Conservation (phyloP, 352 stramenopile species). For the Plasmopara muralis region DNA sequence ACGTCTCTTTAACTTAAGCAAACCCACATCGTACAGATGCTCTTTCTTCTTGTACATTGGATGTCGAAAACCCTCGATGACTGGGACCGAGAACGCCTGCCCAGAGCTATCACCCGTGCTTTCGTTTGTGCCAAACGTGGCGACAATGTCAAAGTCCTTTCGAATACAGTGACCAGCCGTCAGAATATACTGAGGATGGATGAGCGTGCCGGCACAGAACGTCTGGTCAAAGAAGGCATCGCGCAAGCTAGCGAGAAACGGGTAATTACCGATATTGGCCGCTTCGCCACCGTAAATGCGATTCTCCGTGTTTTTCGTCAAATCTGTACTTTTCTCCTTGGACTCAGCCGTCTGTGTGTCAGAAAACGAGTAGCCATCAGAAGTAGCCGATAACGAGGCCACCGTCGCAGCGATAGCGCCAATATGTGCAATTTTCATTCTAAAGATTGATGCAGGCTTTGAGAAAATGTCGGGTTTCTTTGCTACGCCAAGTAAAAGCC, state of each 20-base stretch:
- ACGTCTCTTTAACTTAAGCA: slow-evolving; percentile 47
- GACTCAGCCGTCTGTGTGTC: slow-evolving; percentile 1
- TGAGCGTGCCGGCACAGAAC: slow-evolving; percentile 54
- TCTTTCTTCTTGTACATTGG: slow-evolving; percentile 25
- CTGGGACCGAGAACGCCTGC: neutral
- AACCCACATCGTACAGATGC: slow-evolving; percentile 39
- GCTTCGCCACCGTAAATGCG: slow-evolving; percentile 18
- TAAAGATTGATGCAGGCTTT: neutral
- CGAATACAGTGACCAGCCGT: slow-evolving; percentile 68
- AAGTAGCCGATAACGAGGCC: slow-evolving; percentile 4
- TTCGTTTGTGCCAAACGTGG: slow-evolving; percentile 20
- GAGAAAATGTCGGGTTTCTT: neutral
- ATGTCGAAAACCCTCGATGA: slow-evolving; percentile 20
- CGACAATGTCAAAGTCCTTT: slow-evolving; percentile 18
- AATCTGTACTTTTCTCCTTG: slow-evolving; percentile 8
- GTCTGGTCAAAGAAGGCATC: slow-evolving; percentile 25
- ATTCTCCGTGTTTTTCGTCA: slow-evolving; percentile 20
- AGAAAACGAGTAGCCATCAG: slow-evolving; percentile 18
- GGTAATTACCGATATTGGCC: slow-evolving; percentile 26
- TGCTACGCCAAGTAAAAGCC: neutral
- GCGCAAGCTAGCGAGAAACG: slow-evolving; percentile 49
- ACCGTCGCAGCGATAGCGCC: slow-evolving; percentile 11
- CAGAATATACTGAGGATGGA: slow-evolving; percentile 52
- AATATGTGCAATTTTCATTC: slow-evolving; percentile 19
- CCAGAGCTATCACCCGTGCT: slow-evolving; percentile 10